Percentiles rank a stretch among this genome's conserved stretches.
Evolutionary conservation across 2,329 filamentous ascomycete species (phyloP).

Genomic region (Alternaria tenuissima): DNA sequence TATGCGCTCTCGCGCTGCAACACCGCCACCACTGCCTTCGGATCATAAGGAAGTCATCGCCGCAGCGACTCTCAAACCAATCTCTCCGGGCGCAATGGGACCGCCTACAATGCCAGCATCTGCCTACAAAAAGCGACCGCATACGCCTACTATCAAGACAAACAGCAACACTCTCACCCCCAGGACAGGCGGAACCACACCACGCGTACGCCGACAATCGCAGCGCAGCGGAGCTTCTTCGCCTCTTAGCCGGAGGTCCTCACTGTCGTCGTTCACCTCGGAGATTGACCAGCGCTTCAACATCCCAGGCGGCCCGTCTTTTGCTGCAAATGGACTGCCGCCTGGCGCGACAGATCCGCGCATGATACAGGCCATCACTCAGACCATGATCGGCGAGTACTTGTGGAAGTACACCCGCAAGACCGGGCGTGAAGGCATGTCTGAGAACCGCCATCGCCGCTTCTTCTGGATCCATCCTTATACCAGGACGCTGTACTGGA

Average conservation of each 20-base stretch:
- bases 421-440: constrained; percentile 86
- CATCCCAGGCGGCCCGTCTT: constrained; percentile 60
- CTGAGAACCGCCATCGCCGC: constrained; percentile 85
- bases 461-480: constrained; percentile 99
- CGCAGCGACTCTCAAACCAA: constrained; percentile 69
- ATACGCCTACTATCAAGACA: constrained; percentile 53
- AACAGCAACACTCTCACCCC: constrained; percentile 57
- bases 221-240: constrained; percentile 60
- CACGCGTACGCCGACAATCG: constrained; percentile 54
- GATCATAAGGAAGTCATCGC: constrained; percentile 89
- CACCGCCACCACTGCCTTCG: constrained; percentile 76
- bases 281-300: constrained; percentile 94
- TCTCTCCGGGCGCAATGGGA: constrained; percentile 69
- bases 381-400: constrained; percentile 99
- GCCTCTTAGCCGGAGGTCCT: constrained; percentile 74
- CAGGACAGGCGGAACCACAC: constrained; percentile 63
- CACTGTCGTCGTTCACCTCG: constrained; percentile 93
- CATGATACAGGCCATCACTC: constrained; percentile 98
- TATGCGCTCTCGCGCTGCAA: constrained; percentile 59
- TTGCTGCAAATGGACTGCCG: constrained; percentile 66
- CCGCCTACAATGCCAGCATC: constrained; percentile 86
- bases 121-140: constrained; percentile 63
- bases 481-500: constrained; percentile 96
- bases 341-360: constrained; percentile 81
- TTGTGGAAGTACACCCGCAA: constrained; percentile 99